A percentile compares a stretch with the other conserved stretches of the same genome.
Conservation (phyloP, 768 basidiomycete species). For the Ramaria rubella region DNA sequence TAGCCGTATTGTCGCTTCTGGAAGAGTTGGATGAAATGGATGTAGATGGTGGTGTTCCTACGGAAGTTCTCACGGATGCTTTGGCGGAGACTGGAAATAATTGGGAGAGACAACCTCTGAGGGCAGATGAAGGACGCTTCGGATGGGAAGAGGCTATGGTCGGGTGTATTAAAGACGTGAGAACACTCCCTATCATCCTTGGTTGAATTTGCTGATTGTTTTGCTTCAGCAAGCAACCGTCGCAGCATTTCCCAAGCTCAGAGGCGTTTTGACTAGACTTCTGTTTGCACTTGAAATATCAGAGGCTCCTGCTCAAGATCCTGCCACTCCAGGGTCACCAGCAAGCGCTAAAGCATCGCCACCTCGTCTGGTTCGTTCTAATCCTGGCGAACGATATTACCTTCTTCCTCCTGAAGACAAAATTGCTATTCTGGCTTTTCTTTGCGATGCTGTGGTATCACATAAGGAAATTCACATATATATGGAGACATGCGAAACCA, state of each 20-base stretch:
- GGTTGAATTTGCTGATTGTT: slow-evolving; percentile 2
- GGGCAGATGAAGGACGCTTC: slow-evolving; percentile 64
- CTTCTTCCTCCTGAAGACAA: slow-evolving; percentile 70
- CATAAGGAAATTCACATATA: slow-evolving; percentile 83
- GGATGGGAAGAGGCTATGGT: slow-evolving; percentile 92
- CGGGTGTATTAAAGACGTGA: slow-evolving; percentile 83
- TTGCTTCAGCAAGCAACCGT: slow-evolving; percentile 61
- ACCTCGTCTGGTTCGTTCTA: slow-evolving; percentile 13
- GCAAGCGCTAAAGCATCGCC: neutral
- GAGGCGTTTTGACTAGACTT: slow-evolving; percentile 62
- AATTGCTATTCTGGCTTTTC: slow-evolving; percentile 77
- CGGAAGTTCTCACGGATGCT: slow-evolving; percentile 56
- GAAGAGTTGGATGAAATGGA: slow-evolving; percentile 31
- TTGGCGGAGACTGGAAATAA: slow-evolving; percentile 81
- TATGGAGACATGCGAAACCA: slow-evolving; percentile 86
- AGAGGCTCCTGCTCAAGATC: neutral
- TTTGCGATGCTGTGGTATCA: slow-evolving; percentile 85
- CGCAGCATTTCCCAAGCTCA: slow-evolving; percentile 64
- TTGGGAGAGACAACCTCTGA: slow-evolving; percentile 75
- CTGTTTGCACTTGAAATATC: slow-evolving; percentile 59
- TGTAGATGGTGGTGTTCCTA: slow-evolving; percentile 32
- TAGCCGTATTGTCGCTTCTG: slow-evolving; percentile 62
- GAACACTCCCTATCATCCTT: slow-evolving; percentile 34
- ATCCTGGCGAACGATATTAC: slow-evolving; percentile 66
- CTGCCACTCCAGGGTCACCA: slow-evolving; percentile 7